phyloP scores from a whole-genome alignment of 2,329 filamentous ascomycete genomes.

The Colletotrichum godetiae region DNA sequence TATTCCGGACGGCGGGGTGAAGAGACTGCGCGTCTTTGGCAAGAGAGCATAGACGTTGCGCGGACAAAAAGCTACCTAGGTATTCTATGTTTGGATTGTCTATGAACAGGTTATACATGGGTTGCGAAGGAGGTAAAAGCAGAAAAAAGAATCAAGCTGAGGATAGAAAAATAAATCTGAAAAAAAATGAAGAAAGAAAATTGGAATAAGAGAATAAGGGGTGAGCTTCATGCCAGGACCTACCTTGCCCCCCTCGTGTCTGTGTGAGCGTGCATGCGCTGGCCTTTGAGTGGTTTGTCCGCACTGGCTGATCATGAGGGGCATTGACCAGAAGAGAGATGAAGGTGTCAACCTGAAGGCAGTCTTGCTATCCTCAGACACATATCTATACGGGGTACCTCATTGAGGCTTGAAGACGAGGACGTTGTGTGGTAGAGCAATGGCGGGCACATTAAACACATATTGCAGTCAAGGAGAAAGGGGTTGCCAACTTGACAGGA shows the following conservation, averaged over 20 bases:
- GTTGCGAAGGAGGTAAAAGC: neutral
- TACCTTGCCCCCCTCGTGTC: neutral
- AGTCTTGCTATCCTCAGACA: neutral
- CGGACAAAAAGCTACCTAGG: neutral
- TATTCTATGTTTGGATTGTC: neutral
- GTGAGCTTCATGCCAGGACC: neutral
- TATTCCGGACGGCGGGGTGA: constrained; percentile 93
- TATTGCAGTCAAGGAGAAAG: no score
- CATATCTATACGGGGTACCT: neutral
- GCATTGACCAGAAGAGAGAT: neutral
- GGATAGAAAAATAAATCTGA: neutral
- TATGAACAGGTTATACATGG: neutral
- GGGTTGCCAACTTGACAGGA: no score
- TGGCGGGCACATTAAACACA: no score
- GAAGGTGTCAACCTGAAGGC: neutral
- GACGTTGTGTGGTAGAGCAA: no score
- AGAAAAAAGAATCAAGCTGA: neutral
- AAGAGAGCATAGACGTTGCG: constrained; percentile 53
- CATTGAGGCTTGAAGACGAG: no score
- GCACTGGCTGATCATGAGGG: neutral
- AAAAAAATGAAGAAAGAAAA: neutral
- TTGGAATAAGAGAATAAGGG: neutral
- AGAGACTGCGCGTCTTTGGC: constrained; percentile 83
- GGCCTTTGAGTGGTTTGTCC: neutral
- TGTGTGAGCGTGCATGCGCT: neutral